A percentile compares a stretch with the other conserved stretches of the same genome.
Evolutionary conservation across 1,139 yeast genomes (phyloP).

Genomic region (Saccharomyces hybrid): DNA sequence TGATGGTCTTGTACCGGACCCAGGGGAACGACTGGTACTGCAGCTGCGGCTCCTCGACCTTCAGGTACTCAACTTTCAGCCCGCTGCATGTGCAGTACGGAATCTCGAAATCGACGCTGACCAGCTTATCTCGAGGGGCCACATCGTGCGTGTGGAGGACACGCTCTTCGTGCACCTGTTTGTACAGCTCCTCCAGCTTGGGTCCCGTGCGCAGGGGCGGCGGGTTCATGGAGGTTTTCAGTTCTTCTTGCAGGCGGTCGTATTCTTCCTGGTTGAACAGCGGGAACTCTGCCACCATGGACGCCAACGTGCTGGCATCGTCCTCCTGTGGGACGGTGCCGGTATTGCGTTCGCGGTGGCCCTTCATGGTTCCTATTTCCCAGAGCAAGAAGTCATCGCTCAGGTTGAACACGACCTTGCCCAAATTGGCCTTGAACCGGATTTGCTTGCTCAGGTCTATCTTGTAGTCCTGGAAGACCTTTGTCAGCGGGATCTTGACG

Average conservation of each 20-base stretch:
- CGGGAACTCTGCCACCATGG: slow-evolving; percentile 58
- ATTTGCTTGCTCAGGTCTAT: slow-evolving; percentile 45
- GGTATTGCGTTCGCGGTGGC: slow-evolving; percentile 37
- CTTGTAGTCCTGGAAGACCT: slow-evolving; percentile 34
- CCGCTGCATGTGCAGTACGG: slow-evolving; percentile 67
- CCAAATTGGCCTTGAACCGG: slow-evolving; percentile 58
- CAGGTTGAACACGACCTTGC: slow-evolving; percentile 58
- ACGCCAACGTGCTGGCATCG: slow-evolving; percentile 24
- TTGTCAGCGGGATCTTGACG: slow-evolving; percentile 49
- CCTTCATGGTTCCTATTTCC: slow-evolving; percentile 47
- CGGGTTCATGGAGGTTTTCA: slow-evolving; percentile 36
- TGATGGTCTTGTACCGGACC: slow-evolving; percentile 63
- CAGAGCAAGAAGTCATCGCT: slow-evolving; percentile 56
- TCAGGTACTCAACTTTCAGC: slow-evolving; percentile 61
- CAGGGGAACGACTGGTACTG: slow-evolving; percentile 75
- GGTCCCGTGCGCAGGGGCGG: slow-evolving; percentile 35
- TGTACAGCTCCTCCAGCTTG: slow-evolving; percentile 32
- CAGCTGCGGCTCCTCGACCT: slow-evolving; percentile 60
- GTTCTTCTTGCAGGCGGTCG: slow-evolving; percentile 44
- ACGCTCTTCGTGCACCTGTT: slow-evolving; percentile 36
- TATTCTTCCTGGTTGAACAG: slow-evolving; percentile 47
- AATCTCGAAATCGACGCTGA: slow-evolving; percentile 55
- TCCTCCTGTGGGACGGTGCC: neutral
- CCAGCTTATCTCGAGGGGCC: slow-evolving; percentile 32
- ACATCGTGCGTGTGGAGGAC: slow-evolving; percentile 30